phyloP scores from a whole-genome alignment of 108 stramenopile species.

The Phaeodactylum tricornutum region DNA sequence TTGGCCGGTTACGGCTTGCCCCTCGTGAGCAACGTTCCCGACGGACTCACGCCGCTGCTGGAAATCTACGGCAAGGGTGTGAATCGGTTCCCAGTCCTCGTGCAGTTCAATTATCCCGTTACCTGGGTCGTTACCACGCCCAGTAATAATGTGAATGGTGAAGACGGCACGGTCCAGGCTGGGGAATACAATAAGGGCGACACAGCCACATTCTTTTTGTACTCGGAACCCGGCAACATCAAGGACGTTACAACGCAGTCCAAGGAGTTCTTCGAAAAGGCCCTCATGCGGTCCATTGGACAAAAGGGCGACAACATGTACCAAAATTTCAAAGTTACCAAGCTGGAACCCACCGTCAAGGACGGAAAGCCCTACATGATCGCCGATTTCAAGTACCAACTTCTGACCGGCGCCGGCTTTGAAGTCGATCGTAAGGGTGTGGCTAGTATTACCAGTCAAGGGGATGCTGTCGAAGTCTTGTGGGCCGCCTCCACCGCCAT shows the following conservation, averaged over 20 bases:
- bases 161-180: conserved; percentile 90
- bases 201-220: conserved; percentile 84
- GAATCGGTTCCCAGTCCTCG: conserved; percentile 82
- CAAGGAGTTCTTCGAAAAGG: conserved; percentile 59
- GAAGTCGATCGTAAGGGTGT: conserved; percentile 87
- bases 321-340: conserved; percentile 89
- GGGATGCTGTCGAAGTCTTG: conserved; percentile 66
- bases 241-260: conserved; percentile 45
- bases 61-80: conserved; percentile 78
- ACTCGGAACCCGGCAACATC: conserved; percentile 48
- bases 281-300: conserved; percentile 55
- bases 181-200: conserved; percentile 96
- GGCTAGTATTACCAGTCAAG: conserved; percentile 75
- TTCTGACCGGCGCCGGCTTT: conserved; percentile 93
- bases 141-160: conserved; percentile 86
- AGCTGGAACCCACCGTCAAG: conserved; percentile 52
- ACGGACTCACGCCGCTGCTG: conserved; percentile 76
- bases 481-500: conserved; percentile 69
- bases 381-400: conserved; percentile 90
- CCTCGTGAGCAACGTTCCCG: conserved; percentile 38
- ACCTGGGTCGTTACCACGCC: conserved; percentile 89
- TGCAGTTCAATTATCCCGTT: conserved; percentile 75
- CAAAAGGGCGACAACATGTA: conserved; percentile 87
- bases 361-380: conserved; percentile 55
- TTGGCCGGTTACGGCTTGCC: conserved; percentile 67